Evolutionary conservation across 768 basidiomycete genomes (phyloP).

Genomic region (Russula olivacea): DNA sequence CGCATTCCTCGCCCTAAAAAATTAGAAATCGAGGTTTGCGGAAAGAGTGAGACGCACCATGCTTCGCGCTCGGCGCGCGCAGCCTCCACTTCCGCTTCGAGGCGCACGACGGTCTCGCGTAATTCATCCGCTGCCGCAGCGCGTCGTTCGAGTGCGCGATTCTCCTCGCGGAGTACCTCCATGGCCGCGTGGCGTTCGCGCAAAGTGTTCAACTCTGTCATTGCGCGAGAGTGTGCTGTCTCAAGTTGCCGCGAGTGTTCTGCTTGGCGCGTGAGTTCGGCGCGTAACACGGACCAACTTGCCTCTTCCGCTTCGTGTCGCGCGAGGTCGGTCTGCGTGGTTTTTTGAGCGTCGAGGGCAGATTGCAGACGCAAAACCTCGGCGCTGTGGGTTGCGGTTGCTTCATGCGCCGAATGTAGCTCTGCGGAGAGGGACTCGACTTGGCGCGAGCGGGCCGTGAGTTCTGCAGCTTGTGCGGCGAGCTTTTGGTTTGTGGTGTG

Average conservation of each 20-base stretch:
- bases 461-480: constrained; percentile 46
- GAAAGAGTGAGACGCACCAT: constrained; percentile 38
- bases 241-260: constrained; percentile 57
- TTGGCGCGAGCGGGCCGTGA: constrained; percentile 44
- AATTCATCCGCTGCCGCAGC: constrained; percentile 47
- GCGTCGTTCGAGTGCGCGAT: constrained; percentile 54
- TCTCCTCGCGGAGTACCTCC: constrained; percentile 72
- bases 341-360: constrained; percentile 42
- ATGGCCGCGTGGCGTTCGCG: constrained; percentile 53
- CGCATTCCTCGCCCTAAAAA: constrained; percentile 18
- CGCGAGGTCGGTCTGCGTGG: constrained; percentile 31
- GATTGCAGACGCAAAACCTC: constrained; percentile 43
- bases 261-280: constrained; percentile 64
- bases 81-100: constrained; percentile 64
- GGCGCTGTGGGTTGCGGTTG: constrained; percentile 39
- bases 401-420: constrained; percentile 37
- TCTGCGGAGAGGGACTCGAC: constrained; percentile 45
- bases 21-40: too few species aligned
- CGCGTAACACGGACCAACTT: constrained; percentile 56
- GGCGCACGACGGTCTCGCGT: constrained; percentile 45
- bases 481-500: constrained; percentile 46
- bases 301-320: constrained; percentile 42
- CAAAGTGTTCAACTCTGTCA: constrained; percentile 46
- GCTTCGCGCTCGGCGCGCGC: constrained; percentile 50
- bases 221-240: constrained; percentile 49